Base-by-base conservation (phyloP, 345 rosid genomes). In the Euphorbia lathyris region DNA sequence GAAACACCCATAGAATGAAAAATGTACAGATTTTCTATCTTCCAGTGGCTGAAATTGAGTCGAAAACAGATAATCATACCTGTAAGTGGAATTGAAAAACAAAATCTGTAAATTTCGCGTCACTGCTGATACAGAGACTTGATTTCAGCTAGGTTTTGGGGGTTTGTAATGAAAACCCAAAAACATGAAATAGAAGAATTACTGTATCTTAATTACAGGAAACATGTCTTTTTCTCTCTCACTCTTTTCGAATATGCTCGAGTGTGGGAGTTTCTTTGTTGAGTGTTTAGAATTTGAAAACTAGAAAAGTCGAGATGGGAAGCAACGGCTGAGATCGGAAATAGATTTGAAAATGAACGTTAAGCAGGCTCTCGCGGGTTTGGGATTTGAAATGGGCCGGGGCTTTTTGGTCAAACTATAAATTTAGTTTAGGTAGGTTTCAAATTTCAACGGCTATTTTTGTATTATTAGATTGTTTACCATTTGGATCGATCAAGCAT, bases 61-160 rank as follows among this genome's bases (percentile, higher is more conserved):
- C 6, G 10, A 11, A 56, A 22, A 23, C 12, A 52, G 20, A 52
- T 12, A 38, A 9, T 19, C 6, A 56, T 69, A 80, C 92, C 90
- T 84, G 83, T 69, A 78, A 69, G 75, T 65, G 72, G 74, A 78
- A 76, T 27, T 78, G 77, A 83, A 77, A 72, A 83, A 78, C 53
- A 83, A 66, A 71, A 82, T 62, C 51, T 32, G 74, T n/a, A 51
- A 38, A 23, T 62, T 29, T 36, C 65, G 27, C 26, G 22, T 69
- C 34, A 34, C 43, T 45, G 12, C 26, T 60, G 42, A 51, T 2
- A 16, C 5, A 20, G 0, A 12, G 56, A 50, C 22, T 42, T 45
- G 66, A 17, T 20, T 48, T 50, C 43, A 61, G 48, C 38, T 50
- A 58, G 59, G n/a, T 52, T 71, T 62, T 29, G n/a, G 36, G 43